Base-by-base conservation (phyloP, 2,329 filamentous ascomycete species). In the Fusarium globosum region DNA sequence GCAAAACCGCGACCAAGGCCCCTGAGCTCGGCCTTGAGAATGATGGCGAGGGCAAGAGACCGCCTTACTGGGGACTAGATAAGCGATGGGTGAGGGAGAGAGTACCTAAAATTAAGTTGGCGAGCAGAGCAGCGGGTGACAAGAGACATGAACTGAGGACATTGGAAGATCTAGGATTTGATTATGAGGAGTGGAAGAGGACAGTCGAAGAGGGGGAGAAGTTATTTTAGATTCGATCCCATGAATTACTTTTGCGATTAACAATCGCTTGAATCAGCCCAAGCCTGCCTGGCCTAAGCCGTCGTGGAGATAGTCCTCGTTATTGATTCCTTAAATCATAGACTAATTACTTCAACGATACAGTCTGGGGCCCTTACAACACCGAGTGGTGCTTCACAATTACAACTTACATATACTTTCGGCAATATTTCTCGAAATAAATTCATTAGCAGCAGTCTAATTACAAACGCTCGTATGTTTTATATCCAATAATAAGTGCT, bases 81-180 rank as follows among this genome's bases (percentile, higher is more conserved):
- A 82, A 81, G 68, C 75, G 79, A 14, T 85, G 83, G 83, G 77
- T 80, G n/a, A 76, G 84, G 9, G 81, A 82, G 61, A 75, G 80
- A 13, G 81, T 85, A 15, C 83, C 83, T 2, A 75, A 81, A 45
- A 85, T 85, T 60, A 85, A 85, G 75, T 63, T 81, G 7, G 84
- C 83, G 6, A 81, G 79, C 12, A 76, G 82, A 5, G 79, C 77
- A 2, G 72, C 83, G 21, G 83, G 84, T 0, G 80, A 81, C 11
- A 75, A 75, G 60, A 78, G 82, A 23, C 77, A 79, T 16, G 72
- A 82, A 51, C 68, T 85, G 6, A 81, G 68, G 58, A 81, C 71
- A 16, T 65, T 85, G 20, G 76, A 82, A 58, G 76, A 83, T 48
- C 74, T 85, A 11, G 83, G 83, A 0, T 85, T 85, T 45, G 80